A percentile compares a stretch with the other conserved stretches of the same genome.
These are phyloP conservation scores for Parastagonospora nodorum DNA, from an alignment of 2,329 filamentous ascomycete species.

Conservation along the genomic window DNA sequence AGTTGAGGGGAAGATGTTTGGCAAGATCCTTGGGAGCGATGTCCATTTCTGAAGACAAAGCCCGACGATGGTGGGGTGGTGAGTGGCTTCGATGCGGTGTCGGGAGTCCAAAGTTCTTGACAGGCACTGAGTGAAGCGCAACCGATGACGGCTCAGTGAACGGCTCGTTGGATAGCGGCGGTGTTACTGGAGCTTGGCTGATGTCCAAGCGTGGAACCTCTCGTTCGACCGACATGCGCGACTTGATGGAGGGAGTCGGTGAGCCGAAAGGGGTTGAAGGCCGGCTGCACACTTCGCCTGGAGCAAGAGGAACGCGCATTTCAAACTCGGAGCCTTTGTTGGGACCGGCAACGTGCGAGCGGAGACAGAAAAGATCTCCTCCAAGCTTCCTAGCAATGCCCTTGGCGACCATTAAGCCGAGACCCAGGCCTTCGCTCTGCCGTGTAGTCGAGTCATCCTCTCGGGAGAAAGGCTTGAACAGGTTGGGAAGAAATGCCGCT, in stretches of 20 bases:
- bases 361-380: conserved; percentile 68
- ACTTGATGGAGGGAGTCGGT: conserved; percentile 45
- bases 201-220: conserved; percentile 26
- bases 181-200: conserved; percentile 30
- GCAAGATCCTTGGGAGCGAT: conserved; percentile 51
- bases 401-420: conserved; percentile 74
- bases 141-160: conserved; percentile 26
- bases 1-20: conserved; percentile 66
- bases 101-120: conserved; percentile 23
- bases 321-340: conserved; percentile 70
- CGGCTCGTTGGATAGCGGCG: conserved; percentile 31
- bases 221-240: conserved; percentile 36
- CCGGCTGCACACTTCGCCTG: conserved; percentile 56
- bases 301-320: conserved; percentile 66
- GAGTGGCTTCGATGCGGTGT: conserved; percentile 38
- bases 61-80: conserved; percentile 27
- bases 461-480: conserved; percentile 73
- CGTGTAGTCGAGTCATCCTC: conserved; percentile 71
- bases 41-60: conserved; percentile 30
- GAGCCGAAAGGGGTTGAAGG: conserved; percentile 57
- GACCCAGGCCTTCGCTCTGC: conserved; percentile 69
- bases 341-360: conserved; percentile 65
- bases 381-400: conserved; percentile 71
- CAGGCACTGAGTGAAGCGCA: conserved; percentile 10
- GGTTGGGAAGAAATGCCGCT: conserved; percentile 65